phyloP scores from a whole-genome alignment of 331 rosid genomes.

The Malus hybrid region DNA sequence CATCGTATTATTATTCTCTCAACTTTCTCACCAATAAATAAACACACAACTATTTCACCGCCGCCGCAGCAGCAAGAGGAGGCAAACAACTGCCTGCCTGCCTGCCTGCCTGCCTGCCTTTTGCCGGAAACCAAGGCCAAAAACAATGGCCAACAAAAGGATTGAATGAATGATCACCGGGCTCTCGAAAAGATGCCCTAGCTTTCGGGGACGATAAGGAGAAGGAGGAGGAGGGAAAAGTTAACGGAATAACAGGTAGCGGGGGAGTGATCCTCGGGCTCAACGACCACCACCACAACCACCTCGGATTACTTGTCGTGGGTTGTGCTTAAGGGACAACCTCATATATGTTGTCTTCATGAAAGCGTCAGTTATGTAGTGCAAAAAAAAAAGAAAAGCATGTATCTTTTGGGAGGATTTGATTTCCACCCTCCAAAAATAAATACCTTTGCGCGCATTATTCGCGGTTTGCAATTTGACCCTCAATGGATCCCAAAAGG shows the following conservation, averaged over 20 bases:
- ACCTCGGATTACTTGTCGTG: not conserved
- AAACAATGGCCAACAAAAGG: not conserved
- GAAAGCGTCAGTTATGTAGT: not conserved
- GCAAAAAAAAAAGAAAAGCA: not conserved
- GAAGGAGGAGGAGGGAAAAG: not conserved
- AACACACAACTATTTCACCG: not conserved
- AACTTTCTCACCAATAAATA: conserved; percentile 16
- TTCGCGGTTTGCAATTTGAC: not conserved
- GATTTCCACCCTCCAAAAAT: not conserved
- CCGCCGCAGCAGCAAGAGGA: not conserved
- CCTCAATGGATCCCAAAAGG: not conserved
- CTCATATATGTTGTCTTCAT: conserved; percentile 1
- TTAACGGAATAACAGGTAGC: conserved; percentile 19
- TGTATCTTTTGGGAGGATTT: not conserved
- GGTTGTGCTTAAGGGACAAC: conserved; percentile 2
- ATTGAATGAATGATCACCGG: not conserved
- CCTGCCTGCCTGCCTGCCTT: not conserved
- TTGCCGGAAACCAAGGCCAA: not conserved
- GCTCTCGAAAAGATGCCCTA: not conserved
- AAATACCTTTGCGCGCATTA: not conserved
- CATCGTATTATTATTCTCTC: conserved; percentile 26
- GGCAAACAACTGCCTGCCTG: not conserved
- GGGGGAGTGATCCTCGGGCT: conserved; percentile 11
- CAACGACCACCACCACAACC: not conserved
- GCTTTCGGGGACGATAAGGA: not conserved